phyloP scores from a whole-genome alignment of 768 basidiomycete species.

The Galerina sulciceps region DNA sequence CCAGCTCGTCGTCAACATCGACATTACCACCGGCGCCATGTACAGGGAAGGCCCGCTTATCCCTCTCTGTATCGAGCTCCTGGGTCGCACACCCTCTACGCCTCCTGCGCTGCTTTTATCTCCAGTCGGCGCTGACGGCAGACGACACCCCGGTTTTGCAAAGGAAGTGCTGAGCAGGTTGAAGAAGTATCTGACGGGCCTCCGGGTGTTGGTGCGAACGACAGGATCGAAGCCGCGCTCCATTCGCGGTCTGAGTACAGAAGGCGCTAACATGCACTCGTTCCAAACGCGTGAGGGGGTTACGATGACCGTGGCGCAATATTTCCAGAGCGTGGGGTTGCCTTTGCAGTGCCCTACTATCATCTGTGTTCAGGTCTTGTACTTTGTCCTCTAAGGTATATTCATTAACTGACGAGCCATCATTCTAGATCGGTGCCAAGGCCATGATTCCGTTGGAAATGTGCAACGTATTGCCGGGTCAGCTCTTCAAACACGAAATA shows the following conservation, averaged over 20 bases:
- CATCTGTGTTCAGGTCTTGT: slow-evolving; percentile 60
- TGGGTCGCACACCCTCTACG: slow-evolving; percentile 25
- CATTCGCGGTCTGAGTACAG: slow-evolving; percentile 56
- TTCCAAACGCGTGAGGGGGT: slow-evolving; percentile 57
- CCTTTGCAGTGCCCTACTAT: slow-evolving; percentile 51
- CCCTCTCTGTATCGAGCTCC: slow-evolving; percentile 58
- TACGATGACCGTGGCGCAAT: slow-evolving; percentile 47
- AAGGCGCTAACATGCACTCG: slow-evolving; percentile 49
- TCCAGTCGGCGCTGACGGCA: slow-evolving; percentile 19
- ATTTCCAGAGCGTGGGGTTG: slow-evolving; percentile 25
- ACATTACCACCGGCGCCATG: slow-evolving; percentile 80
- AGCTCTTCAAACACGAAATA: slow-evolving; percentile 72
- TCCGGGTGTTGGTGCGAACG: slow-evolving; percentile 35
- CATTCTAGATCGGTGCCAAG: slow-evolving; percentile 55
- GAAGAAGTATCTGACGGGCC: slow-evolving; percentile 38
- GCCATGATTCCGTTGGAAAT: slow-evolving; percentile 72
- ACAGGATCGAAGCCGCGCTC: slow-evolving; percentile 42
- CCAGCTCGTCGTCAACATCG: slow-evolving; percentile 72
- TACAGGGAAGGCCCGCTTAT: slow-evolving; percentile 68
- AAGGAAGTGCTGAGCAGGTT: slow-evolving; percentile 54
- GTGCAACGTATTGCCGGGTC: slow-evolving; percentile 64
- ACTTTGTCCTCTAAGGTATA: background rate
- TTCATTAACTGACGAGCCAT: background rate
- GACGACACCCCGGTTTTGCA: slow-evolving; percentile 33
- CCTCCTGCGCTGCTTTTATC: slow-evolving; percentile 3